Evolutionary conservation across 352 stramenopile species (phyloP), one percentile per base, ranked within the genome.

Genomic region (Phytophthora syringae): DNA sequence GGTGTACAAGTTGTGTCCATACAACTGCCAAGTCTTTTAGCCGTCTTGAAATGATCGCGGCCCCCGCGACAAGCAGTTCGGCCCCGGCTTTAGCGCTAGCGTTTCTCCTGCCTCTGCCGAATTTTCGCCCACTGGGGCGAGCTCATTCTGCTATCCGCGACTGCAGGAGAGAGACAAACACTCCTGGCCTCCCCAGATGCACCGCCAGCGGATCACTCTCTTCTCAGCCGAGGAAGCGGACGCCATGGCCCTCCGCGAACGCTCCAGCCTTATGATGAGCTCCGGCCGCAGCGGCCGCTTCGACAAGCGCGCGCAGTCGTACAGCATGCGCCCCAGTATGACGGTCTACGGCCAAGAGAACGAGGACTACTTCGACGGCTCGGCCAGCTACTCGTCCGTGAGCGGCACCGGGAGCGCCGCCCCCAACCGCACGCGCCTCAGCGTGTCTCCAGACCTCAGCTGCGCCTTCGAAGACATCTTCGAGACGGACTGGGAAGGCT

Each of bases 401-500:
- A 74, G 77, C 39, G 64, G 67, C 40, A 71, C 58, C 7, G 58
- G 67, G 15, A 86, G 68, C 37, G 51, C 53, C 9, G 64, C 61
- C 15, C 54, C 65, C 6, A 78, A 70, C 32, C 72, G 66, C 30
- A 73, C 71, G 18, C 79, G 84, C 0, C 58, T 90, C 7, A 93
- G 84, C 51, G 81, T 92, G 3, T 93, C 81, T 10, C 80, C 81
- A 1, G 84, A 93, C 56, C 71, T 88, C n/a, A 85, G 63, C 40
- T 76, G 83, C 60, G 74, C 83, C 15, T 93, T 91, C 28, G 86
- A 95, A 34, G 86, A 95, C 53, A 79, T 92, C 59, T 93, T 93
- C 39, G 87, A 95, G 65, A 95, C 87, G 37, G 86, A 95, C 65
- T 95, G 87, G 87, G 87, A 95, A 61, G 87, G 87, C 5, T 95